Base-by-base conservation (phyloP, 768 basidiomycete species). In the Dentipellis fragilis region DNA sequence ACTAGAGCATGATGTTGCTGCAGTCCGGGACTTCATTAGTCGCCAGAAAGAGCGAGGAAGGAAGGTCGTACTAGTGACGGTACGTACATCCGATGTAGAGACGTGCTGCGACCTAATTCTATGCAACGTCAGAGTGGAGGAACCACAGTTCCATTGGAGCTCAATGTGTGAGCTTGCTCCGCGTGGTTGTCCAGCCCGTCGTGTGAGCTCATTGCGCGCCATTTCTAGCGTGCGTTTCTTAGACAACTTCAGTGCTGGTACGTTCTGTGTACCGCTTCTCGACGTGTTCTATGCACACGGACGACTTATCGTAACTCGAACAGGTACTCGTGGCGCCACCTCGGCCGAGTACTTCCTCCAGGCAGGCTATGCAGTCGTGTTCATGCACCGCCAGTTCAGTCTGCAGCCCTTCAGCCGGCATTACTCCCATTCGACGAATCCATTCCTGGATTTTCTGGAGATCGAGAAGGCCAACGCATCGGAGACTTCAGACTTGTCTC, bases 281-380 rank as follows among this genome's bases (percentile, higher is more conserved):
- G 19, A 45, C 1, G 48, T 29, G 48, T 23, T 49, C 17, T 49
- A 17, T 49, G 17, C 22, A 21, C 11, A 14, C 36, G 51, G 8
- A 10, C 17, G 10, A 17, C 7, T 4, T 35, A 37, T 29, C 38
- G 9, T 36, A 10, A n/a, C 45, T 42, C 11, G 34, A 50, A 40
- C 55, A 90, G 94, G 95, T 52, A 99, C 96, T 17, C 80, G 96
- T 65, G 96, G 96, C 45, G 91, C 96, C 34, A 93, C 95, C 0
- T 98, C 96, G 17, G 95, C 96, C 2, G 96, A 99, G 71, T 96
- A 98, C 73, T 97, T 99, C 68, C 80, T 98, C 58, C 82, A 87
- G 63, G 84, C 89, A 7, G 89, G 87, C 55, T 98, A 98, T 73
- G 93, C 94, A 22, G 96, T 99, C 69, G 93, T 99, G 62, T 99